Evolutionary conservation across 2,329 filamentous ascomycete genomes (phyloP), one percentile per base, ranked within the genome.

Genomic region (Colletotrichum sp.): DNA sequence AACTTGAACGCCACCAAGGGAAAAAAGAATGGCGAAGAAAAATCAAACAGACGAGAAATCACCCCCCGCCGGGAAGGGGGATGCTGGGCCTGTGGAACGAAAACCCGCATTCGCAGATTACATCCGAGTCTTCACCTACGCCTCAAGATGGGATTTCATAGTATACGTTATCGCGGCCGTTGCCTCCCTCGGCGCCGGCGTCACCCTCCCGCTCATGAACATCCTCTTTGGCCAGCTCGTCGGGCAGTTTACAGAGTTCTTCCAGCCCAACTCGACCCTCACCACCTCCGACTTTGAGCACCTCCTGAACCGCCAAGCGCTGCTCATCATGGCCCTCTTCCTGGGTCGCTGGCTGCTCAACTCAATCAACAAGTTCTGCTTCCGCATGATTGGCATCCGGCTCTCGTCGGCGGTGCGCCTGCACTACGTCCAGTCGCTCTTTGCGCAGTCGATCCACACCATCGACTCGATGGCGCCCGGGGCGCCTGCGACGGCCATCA

Each of bases 261-360:
- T 81, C 39, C 75, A 65, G 9, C 74, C 64, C 79, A 80, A 63
- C 71, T 80, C 76, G 63, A 79, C 59, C 71, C 79, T 64, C 79
- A 81, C 77, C 79, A 79, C 39, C 70, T 77, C 64, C 16, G 55
- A 76, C 39, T 81, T 80, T 68, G 65, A 76, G 48, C 63, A 63
- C 34, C 62, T 70, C 8, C 75, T 75, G 13, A 72, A 77, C 68
- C 64, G 65, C 18, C 74, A 82, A 15, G 81, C 80, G 3, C 64
- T 82, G 0, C 95, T 93, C 83, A 92, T 95, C 80, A 89, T 95
- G 72, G 91, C 92, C 71, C 86, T 96, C 9, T 96, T 95, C 82
- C 83, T 95, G 52, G 93, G 86, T 18, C 91, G 93, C 64, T 92
- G 94, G 78, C 81, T 85, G n/a, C 84, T 94, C 60, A 91, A 90